These are phyloP conservation scores for Akanthomyces dipterigenus DNA, from an alignment of 2,329 filamentous ascomycete species.

Conservation along the genomic window DNA sequence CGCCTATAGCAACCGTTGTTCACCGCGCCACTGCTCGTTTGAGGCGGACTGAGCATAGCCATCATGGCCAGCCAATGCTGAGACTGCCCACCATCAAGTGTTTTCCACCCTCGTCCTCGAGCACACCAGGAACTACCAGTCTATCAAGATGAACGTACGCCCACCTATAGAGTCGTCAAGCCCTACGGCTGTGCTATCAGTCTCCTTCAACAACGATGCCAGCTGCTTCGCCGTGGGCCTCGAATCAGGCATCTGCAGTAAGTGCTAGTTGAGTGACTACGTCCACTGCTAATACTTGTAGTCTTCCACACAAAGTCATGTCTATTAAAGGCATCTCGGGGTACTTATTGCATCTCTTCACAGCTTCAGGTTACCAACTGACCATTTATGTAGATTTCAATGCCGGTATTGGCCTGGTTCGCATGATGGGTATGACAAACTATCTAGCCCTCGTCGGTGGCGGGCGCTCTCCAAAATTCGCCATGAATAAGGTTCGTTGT, in stretches of 20 bases:
- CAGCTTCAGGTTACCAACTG: background rate
- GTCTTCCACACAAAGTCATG: conserved; percentile 70
- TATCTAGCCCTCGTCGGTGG: conserved; percentile 87
- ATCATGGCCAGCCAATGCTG: conserved; percentile 1
- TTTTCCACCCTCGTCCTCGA: background rate
- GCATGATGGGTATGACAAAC: conserved; percentile 82
- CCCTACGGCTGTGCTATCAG: conserved; percentile 70
- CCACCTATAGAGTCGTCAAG: conserved; percentile 73
- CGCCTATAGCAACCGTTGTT: background rate
- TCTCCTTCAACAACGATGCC: conserved; percentile 77
- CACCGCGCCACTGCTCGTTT: background rate
- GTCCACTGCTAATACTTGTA: conserved; percentile 30
- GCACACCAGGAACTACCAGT: background rate
- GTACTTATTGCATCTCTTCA: conserved; percentile 22
- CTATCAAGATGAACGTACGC: conserved; percentile 72
- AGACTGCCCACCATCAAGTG: background rate
- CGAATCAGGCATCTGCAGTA: conserved; percentile 79
- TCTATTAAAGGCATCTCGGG: conserved; percentile 53
- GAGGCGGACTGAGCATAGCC: background rate
- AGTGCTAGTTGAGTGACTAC: background rate
- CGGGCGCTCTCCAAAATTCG: conserved; percentile 76
- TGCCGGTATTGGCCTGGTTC: conserved; percentile 72
- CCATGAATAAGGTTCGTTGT: conserved; percentile 66
- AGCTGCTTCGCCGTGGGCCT: conserved; percentile 84
- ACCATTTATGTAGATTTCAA: conserved; percentile 54